These are phyloP conservation scores for Metarhizium brunneum DNA, from an alignment of 2,329 filamentous ascomycete species.

Conservation along the genomic window DNA sequence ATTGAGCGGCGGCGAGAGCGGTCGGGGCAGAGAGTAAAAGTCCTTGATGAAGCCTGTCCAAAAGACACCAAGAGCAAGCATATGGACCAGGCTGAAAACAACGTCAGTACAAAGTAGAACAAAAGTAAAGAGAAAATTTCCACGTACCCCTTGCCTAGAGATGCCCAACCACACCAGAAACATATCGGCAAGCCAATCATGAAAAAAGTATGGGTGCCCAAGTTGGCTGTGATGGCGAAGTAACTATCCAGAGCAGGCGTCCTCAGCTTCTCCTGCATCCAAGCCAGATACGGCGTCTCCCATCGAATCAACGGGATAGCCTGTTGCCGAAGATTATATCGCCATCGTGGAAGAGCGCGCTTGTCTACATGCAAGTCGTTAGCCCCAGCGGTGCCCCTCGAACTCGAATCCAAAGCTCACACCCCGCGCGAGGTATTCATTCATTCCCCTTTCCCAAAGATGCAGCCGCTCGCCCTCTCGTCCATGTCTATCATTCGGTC, in stretches of 20 bases:
- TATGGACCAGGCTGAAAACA: conserved; percentile 53
- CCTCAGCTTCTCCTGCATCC: conserved; percentile 70
- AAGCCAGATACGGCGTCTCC: conserved; percentile 92
- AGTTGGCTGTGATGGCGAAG: conserved; percentile 92
- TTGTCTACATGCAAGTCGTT: conserved; percentile 49
- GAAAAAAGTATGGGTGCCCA: conserved; percentile 97
- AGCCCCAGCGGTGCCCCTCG: not conserved
- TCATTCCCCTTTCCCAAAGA: no score
- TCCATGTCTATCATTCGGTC: no score
- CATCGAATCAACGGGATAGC: conserved; percentile 81
- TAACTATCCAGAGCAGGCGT: conserved; percentile 85
- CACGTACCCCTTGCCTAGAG: conserved; percentile 75
- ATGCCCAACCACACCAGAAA: conserved; percentile 91
- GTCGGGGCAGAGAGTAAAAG: conserved; percentile 82
- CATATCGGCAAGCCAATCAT: conserved; percentile 91
- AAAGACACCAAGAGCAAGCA: conserved; percentile 71
- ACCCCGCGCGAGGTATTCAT: not conserved
- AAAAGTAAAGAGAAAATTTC: conserved; percentile 1
- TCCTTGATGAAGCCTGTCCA: conserved; percentile 93
- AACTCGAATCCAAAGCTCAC: not conserved
- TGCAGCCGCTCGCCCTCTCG: not conserved
- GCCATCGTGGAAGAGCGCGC: conserved; percentile 75
- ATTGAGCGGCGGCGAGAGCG: conserved; percentile 82
- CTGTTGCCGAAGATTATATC: conserved; percentile 72
- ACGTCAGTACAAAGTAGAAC: not conserved